Conservation (phyloP, 2,329 filamentous ascomycete species). For the Capronia epimyces region DNA sequence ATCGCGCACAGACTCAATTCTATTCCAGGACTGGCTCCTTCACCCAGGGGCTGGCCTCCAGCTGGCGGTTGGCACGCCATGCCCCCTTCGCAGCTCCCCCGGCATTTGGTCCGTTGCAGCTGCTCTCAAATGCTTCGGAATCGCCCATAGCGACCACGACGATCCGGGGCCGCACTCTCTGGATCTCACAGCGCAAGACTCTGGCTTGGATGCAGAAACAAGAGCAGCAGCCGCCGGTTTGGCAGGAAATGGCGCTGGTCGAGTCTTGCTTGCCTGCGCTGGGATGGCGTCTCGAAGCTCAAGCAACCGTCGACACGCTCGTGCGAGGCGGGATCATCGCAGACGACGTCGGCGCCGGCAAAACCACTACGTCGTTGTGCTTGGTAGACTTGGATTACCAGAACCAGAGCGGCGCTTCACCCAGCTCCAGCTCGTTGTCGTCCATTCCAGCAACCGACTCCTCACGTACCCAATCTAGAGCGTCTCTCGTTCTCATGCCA, state of each 20-base stretch:
- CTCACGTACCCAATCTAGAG: constrained; percentile 37
- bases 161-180: constrained; percentile 34
- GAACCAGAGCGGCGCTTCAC: too few relatives aligned
- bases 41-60: constrained; percentile 12
- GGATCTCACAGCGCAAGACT: constrained; percentile 50
- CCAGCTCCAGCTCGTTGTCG: background rate
- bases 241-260: constrained; percentile 52
- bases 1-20: constrained; percentile 40
- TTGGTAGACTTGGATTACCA: constrained; percentile 44
- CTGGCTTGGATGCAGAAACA: constrained; percentile 57
- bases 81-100: constrained; percentile 9
- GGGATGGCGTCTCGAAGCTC: constrained; percentile 55
- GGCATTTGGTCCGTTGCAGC: constrained; percentile 4
- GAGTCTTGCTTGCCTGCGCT: constrained; percentile 49
- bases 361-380: constrained; percentile 57
- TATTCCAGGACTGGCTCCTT: constrained; percentile 2
- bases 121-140: constrained; percentile 9
- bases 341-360: constrained; percentile 62
- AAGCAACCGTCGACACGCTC: constrained; percentile 31
- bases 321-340: constrained; percentile 58
- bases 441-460: background rate
- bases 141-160: background rate
- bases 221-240: constrained; percentile 43
- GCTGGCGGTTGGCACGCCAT: constrained; percentile 26
- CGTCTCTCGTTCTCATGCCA: constrained; percentile 58